Conservation (phyloP, 306 rosid species). For the Medicago arabica region DNA sequence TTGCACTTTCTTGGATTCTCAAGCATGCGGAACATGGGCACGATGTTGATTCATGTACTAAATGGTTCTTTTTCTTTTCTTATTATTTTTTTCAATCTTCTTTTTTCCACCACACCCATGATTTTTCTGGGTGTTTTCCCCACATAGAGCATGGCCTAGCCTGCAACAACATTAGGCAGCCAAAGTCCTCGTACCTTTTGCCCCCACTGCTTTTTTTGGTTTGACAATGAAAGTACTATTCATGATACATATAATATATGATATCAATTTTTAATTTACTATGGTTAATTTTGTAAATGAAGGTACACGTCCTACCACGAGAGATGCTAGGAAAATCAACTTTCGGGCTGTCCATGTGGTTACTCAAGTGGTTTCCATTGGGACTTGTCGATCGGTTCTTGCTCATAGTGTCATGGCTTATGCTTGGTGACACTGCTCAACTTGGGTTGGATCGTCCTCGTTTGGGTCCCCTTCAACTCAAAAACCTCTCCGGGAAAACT, state of each 20-base stretch:
- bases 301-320: constrained; percentile 98
- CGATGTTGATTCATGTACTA: constrained; percentile 5
- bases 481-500: constrained; percentile 87
- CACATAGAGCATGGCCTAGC: constrained; percentile 46
- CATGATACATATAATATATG: background rate
- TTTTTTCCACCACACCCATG: constrained; percentile 1
- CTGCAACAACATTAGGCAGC: constrained; percentile 40
- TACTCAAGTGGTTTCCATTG: constrained; percentile 93
- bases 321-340: constrained; percentile 99
- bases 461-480: constrained; percentile 93
- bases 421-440: constrained; percentile 83
- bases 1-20: constrained; percentile 69
- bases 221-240: background rate
- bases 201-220: background rate
- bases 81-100: background rate
- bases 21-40: constrained; percentile 67
- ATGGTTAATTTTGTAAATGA: constrained; percentile 32
- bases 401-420: constrained; percentile 70
- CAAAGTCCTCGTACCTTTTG: constrained; percentile 42
- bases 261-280: background rate
- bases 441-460: constrained; percentile 88
- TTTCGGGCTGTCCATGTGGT: constrained; percentile 98
- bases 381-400: constrained; percentile 75
- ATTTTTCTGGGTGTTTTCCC: background rate
- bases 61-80: background rate